Evolutionary conservation across 371 early-diverging fungal genomes (phyloP).

Genomic region (Coemansia sp.): DNA sequence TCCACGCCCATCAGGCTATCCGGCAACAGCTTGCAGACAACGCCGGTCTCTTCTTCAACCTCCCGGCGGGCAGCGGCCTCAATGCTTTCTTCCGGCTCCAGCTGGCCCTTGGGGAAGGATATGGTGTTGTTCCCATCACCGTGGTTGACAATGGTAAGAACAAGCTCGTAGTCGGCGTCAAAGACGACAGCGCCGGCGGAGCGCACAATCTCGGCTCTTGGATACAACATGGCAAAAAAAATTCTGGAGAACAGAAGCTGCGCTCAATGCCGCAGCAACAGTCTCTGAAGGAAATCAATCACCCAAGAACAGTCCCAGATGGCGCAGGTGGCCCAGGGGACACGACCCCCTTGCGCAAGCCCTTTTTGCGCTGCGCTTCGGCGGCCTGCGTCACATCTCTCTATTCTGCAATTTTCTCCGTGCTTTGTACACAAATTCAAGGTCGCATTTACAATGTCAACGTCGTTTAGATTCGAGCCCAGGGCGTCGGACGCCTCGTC

Average conservation of each 20-base stretch:
- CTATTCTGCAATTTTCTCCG: background rate
- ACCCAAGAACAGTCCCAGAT: background rate
- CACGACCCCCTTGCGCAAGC: slow-evolving; percentile 6
- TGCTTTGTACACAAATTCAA: background rate
- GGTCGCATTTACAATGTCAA: slow-evolving; percentile 17
- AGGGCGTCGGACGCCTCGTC: slow-evolving; percentile 7
- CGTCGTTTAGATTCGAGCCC: slow-evolving; percentile 34
- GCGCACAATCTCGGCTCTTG: slow-evolving; percentile 12
- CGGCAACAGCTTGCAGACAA: slow-evolving; percentile 20
- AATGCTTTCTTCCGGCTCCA: slow-evolving; percentile 23
- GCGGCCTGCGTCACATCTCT: background rate
- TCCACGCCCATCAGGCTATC: slow-evolving; percentile 21
- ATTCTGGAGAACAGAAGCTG: background rate
- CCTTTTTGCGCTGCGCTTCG: background rate
- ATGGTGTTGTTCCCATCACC: background rate
- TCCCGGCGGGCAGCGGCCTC: slow-evolving; percentile 30
- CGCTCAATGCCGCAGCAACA: background rate
- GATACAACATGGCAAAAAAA: slow-evolving; percentile 13
- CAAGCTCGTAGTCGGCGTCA: slow-evolving; percentile 6
- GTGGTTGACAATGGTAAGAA: slow-evolving; percentile 16
- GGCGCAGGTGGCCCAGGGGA: slow-evolving; percentile 7
- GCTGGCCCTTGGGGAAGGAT: slow-evolving; percentile 37
- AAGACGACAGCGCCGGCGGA: slow-evolving; percentile 48
- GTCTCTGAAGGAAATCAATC: background rate
- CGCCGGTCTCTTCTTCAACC: slow-evolving; percentile 40